Evolutionary conservation across 352 stramenopile species (phyloP), one percentile per base, ranked within the genome.

Genomic region (Globisporangium viniferum): DNA sequence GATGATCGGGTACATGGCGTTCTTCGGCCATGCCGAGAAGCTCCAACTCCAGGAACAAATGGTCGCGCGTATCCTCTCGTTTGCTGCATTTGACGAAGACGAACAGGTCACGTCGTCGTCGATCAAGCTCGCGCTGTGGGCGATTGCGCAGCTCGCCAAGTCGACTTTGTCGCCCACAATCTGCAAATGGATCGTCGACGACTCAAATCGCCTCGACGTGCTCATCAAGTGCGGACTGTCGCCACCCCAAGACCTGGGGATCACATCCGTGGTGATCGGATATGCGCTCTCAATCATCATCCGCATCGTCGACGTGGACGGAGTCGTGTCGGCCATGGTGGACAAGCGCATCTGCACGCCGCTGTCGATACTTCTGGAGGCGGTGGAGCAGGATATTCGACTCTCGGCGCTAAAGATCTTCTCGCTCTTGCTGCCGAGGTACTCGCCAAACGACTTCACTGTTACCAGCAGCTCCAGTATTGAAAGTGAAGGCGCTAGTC

Each of bases 1-100:
- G 55, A 84, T 87, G 68, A 76, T 90, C 39, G 83, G 83, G 0
- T 88, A 90, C 41, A 76, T 90, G 83, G 70, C 81, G 9, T 84
- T 76, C 35, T 90, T 87, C 48, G 80, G 77, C 2, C 71, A 87
- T 46, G 75, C 71, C 0, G 61, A 82, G 6, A 70, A 67, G 29
- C 70, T 92, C 3, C 51, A 62, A 9, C 46, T 92, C 4, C 59
- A 80, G 1, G 56, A 71, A 8, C 44, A 58, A 9, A 73, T 77
- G 4, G 62, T 92, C n/a, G 53, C 66, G 0, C 67, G 73, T 0
- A 78, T 89, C 12, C n/a, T 90, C 15, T 69, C 62, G 9, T 85
- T 90, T 67, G 72, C 75, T 22, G 75, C 82, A 24, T 77, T 81
- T 35, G 46, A 67, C 3, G 56, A 57, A 1, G 66, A 86, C 27